Percentiles rank a stretch among this genome's conserved stretches.
These are phyloP conservation scores for Moesziomyces sp. DNA, from an alignment of 1,284 basidiomycete genomes.

Conservation along the genomic window DNA sequence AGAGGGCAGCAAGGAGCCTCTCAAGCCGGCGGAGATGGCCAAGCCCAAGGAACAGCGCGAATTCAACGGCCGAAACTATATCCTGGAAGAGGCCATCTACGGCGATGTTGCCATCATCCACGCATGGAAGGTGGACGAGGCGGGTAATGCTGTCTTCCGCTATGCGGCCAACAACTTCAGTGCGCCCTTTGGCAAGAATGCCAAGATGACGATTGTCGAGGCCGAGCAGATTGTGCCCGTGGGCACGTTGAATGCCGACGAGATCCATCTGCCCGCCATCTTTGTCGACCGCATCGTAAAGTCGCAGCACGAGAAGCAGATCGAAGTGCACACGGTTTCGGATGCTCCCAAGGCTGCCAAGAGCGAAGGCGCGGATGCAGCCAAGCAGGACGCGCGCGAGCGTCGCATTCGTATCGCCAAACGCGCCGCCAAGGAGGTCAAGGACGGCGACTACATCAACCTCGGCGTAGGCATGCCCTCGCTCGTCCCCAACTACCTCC, in stretches of 20 bases:
- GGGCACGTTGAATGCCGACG: slow-evolving; percentile 54
- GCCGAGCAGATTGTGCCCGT: slow-evolving; percentile 64
- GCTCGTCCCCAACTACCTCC: slow-evolving; percentile 63
- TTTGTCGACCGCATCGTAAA: slow-evolving; percentile 62
- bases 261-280: slow-evolving; percentile 62
- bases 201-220: slow-evolving; percentile 63
- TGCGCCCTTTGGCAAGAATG: slow-evolving; percentile 63
- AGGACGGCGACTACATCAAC: slow-evolving; percentile 65
- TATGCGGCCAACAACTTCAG: slow-evolving; percentile 64
- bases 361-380: slow-evolving; percentile 6
- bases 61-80: slow-evolving; percentile 83
- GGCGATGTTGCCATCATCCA: slow-evolving; percentile 89
- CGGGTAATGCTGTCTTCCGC: slow-evolving; percentile 69
- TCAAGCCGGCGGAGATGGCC: slow-evolving; percentile 64
- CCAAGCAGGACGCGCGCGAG: slow-evolving; percentile 46
- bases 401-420: slow-evolving; percentile 50
- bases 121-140: slow-evolving; percentile 94
- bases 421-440: slow-evolving; percentile 60
- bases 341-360: slow-evolving; percentile 41
- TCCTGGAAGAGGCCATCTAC: slow-evolving; percentile 86
- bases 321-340: slow-evolving; percentile 57
- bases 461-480: slow-evolving; percentile 64
- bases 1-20: slow-evolving; percentile 34
- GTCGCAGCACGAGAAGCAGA: slow-evolving; percentile 48
- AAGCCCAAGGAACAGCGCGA: slow-evolving; percentile 78